phyloP scores from a whole-genome alignment of 2,329 filamentous ascomycete genomes.

The Graphilbum fragrans region DNA sequence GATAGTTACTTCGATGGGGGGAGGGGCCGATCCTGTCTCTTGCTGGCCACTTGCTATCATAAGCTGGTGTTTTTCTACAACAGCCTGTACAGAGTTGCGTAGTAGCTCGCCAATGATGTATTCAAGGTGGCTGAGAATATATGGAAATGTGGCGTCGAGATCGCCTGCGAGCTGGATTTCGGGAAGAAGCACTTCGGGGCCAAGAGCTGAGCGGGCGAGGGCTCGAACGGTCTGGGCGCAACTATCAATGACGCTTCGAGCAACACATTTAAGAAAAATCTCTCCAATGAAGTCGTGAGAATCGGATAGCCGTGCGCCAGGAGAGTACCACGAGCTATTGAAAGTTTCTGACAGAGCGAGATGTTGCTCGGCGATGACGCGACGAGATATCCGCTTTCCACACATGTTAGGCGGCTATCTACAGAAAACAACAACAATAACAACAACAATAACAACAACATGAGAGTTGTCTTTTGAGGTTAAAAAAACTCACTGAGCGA shows the following conservation, averaged over 20 bases:
- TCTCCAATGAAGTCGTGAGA: slow-evolving; percentile 79
- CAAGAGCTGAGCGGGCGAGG: slow-evolving; percentile 65
- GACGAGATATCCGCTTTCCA: slow-evolving; percentile 89
- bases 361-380: slow-evolving; percentile 96
- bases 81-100: slow-evolving; percentile 86
- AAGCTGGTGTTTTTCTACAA: slow-evolving; percentile 59
- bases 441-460: too few species aligned
- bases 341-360: slow-evolving; percentile 91
- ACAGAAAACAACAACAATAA: slow-evolving; percentile 4
- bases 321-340: slow-evolving; percentile 80
- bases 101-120: slow-evolving; percentile 95
- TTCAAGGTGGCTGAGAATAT: slow-evolving; percentile 89
- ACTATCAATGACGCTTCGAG: slow-evolving; percentile 74
- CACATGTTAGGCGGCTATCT: slow-evolving; percentile 2
- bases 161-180: slow-evolving; percentile 77
- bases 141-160: slow-evolving; percentile 82
- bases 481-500: slow-evolving; percentile 72
- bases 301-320: slow-evolving; percentile 58
- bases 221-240: slow-evolving; percentile 67
- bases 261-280: slow-evolving; percentile 87
- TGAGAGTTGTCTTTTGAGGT: too few species aligned
- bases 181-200: slow-evolving; percentile 58
- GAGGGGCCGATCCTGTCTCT: slow-evolving; percentile 30
- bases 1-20: slow-evolving; percentile 85
- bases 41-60: not conserved